These are phyloP conservation scores for Colletotrichum chrysophilum DNA, from an alignment of 2,329 filamentous ascomycete genomes.

Conservation along the genomic window DNA sequence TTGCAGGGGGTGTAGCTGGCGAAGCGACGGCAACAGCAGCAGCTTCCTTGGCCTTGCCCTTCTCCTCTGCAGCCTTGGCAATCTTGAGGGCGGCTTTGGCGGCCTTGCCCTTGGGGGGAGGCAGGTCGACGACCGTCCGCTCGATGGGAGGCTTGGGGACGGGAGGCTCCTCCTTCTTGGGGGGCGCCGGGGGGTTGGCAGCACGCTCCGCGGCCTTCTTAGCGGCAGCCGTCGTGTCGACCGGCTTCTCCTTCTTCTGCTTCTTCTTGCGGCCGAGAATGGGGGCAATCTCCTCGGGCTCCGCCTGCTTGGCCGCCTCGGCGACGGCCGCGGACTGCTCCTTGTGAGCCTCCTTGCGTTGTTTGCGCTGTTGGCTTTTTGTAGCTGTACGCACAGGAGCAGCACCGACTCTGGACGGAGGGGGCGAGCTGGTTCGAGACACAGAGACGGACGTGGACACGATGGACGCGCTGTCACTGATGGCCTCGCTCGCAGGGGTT, in stretches of 20 bases:
- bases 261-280: slow-evolving; percentile 85
- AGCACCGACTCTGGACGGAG: slow-evolving; percentile 65
- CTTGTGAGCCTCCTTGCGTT: slow-evolving; percentile 71
- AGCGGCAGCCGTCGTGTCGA: slow-evolving; percentile 3
- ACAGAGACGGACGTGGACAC: slow-evolving; percentile 72
- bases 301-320: slow-evolving; percentile 55
- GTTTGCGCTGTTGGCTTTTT: slow-evolving; percentile 81
- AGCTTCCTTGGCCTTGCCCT: slow-evolving; percentile 21
- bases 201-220: slow-evolving; percentile 20
- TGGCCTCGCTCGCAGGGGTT: slow-evolving; percentile 74
- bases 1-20: not conserved
- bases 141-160: slow-evolving; percentile 24
- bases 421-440: slow-evolving; percentile 75
- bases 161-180: slow-evolving; percentile 22
- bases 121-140: slow-evolving; percentile 26
- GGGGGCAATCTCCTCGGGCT: slow-evolving; percentile 68
- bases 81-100: slow-evolving; percentile 25
- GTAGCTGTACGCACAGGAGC: slow-evolving; percentile 73
- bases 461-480: slow-evolving; percentile 79
- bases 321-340: slow-evolving; percentile 63
- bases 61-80: slow-evolving; percentile 13
- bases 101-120: slow-evolving; percentile 24
- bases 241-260: slow-evolving; percentile 74
- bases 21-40: not conserved
- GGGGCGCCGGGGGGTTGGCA: not conserved